Base-by-base conservation (phyloP, 495 filamentous ascomycete species). In the Polyplosphaeria fusca region DNA sequence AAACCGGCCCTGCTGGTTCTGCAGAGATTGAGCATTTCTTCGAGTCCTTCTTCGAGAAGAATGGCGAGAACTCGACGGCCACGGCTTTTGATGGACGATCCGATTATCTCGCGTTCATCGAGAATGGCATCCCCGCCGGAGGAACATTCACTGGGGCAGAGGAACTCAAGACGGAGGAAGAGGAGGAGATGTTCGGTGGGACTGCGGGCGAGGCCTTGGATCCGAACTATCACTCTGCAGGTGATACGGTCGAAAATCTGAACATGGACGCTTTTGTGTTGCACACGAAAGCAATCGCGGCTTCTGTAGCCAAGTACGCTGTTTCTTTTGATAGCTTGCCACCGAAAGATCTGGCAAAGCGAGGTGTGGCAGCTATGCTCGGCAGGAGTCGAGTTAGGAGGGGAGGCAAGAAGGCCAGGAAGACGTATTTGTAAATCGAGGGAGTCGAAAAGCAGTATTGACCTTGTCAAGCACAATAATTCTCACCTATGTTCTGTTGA, bases 131-230 rank as follows among this genome's bases (percentile, higher is more conserved):
- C 40, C 79, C 86, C 0, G 72, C 73, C 9, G 85, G 85, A 38
- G 86, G 86, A 4, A 66, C 87, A 20, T 85, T 85, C 68, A 86
- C 85, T 18, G 86, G 85, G 22, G 85, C 86, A 9, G 86, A 88
- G 64, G 77, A 69, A 5, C 41, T 79, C 64, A 89, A 86, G 75
- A 87, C 84, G 1, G 73, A 70, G 14, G 76, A 72, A 32, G 75
- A 88, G 68, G 82, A 70, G 0, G 65, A 59, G 14, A 48, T 77
- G 45, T 86, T 82, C 45, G 86, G 85, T 47, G 86, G 86, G 22
- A 41, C 75, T 45, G 83, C 78, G 5, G 83, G 82, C 41, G 71
- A 79, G 2, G 66, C 75, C 13, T 80, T 78, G 55, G 86, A 89
- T 67, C 62, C 64, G 24, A 83, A 87, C 68, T 88, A 87, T 62